Percentiles rank a stretch among this genome's conserved stretches.
These are phyloP conservation scores for Botryotinia globosa DNA, from an alignment of 2,329 filamentous ascomycete species.

Conservation along the genomic window DNA sequence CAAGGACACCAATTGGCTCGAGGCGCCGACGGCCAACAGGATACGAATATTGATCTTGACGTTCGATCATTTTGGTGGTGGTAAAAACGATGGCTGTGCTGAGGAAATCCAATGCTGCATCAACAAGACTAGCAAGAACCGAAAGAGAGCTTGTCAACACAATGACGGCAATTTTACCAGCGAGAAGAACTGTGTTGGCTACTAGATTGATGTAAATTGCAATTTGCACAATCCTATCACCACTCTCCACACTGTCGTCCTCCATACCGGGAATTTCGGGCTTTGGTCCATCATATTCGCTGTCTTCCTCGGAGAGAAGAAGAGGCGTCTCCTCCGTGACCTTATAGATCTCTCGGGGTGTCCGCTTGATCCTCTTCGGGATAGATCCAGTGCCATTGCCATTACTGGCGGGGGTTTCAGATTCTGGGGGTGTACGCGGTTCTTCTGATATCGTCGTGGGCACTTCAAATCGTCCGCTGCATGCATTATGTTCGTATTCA, in stretches of 20 bases:
- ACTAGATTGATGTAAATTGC: slow-evolving; percentile 73
- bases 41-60: slow-evolving; percentile 45
- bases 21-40: slow-evolving; percentile 56
- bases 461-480: slow-evolving; percentile 52
- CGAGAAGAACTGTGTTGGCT: slow-evolving; percentile 57
- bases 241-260: slow-evolving; percentile 70
- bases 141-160: slow-evolving; percentile 57
- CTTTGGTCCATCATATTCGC: slow-evolving; percentile 45
- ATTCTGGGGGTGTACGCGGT: slow-evolving; percentile 39
- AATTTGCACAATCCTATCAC: slow-evolving; percentile 73
- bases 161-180: slow-evolving; percentile 54
- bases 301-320: slow-evolving; percentile 44
- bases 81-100: slow-evolving; percentile 59
- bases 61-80: slow-evolving; percentile 56
- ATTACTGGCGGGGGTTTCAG: slow-evolving; percentile 19
- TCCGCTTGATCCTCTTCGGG: slow-evolving; percentile 65
- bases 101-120: slow-evolving; percentile 59
- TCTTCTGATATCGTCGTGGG: slow-evolving; percentile 78
- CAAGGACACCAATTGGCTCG: slow-evolving; percentile 60
- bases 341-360: slow-evolving; percentile 83
- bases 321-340: slow-evolving; percentile 65
- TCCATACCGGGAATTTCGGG: slow-evolving; percentile 68
- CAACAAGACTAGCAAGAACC: slow-evolving; percentile 58
- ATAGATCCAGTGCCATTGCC: slow-evolving; percentile 38
- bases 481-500: slow-evolving; percentile 65